Percentiles rank a stretch among this genome's conserved stretches.
Evolutionary conservation across 352 stramenopile genomes (phyloP).

Genomic region (Globisporangium orthogonon): DNA sequence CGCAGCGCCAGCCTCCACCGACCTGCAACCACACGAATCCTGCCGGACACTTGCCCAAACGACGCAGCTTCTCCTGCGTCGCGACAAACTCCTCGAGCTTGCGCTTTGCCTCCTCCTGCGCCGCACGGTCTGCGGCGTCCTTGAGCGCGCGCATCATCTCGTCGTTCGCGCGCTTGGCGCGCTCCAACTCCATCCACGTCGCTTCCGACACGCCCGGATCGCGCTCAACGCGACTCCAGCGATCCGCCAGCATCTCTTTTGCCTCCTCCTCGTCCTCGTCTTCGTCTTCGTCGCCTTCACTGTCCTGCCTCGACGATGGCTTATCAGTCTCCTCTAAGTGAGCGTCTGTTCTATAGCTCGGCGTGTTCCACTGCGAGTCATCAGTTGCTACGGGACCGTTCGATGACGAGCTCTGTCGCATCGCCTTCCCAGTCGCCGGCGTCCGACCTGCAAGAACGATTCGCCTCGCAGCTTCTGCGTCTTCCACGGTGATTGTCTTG

Average conservation of each 20-base stretch:
- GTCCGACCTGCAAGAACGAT: slow-evolving; percentile 31
- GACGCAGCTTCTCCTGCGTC: slow-evolving; percentile 54
- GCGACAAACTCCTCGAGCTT: slow-evolving; percentile 29
- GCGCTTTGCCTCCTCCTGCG: slow-evolving; percentile 15
- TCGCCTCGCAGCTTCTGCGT: slow-evolving; percentile 32
- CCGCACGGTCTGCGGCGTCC: slow-evolving; percentile 6
- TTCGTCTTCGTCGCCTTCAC: slow-evolving; percentile 11
- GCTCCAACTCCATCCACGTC: slow-evolving; percentile 61
- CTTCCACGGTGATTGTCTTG: slow-evolving; percentile 33
- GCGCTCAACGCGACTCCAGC: slow-evolving; percentile 14
- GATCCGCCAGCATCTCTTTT: slow-evolving; percentile 8
- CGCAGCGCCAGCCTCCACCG: slow-evolving; percentile 67
- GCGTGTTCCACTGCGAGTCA: slow-evolving; percentile 5
- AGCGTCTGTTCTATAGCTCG: not conserved
- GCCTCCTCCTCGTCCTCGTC: slow-evolving; percentile 14
- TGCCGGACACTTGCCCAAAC: slow-evolving; percentile 49
- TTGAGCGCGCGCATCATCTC: slow-evolving; percentile 21
- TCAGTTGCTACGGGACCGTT: slow-evolving; percentile 4
- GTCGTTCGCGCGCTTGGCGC: slow-evolving; percentile 48
- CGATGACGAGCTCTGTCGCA: slow-evolving; percentile 16
- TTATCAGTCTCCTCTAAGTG: not conserved
- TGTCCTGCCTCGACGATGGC: not conserved
- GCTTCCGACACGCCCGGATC: slow-evolving; percentile 57
- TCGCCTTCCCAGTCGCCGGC: slow-evolving; percentile 22
- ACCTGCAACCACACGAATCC: slow-evolving; percentile 65